A percentile compares a stretch with the other conserved stretches of the same genome.
Evolutionary conservation across 148 eudicot species (phyloP).

Genomic region (Bassia scoparia): DNA sequence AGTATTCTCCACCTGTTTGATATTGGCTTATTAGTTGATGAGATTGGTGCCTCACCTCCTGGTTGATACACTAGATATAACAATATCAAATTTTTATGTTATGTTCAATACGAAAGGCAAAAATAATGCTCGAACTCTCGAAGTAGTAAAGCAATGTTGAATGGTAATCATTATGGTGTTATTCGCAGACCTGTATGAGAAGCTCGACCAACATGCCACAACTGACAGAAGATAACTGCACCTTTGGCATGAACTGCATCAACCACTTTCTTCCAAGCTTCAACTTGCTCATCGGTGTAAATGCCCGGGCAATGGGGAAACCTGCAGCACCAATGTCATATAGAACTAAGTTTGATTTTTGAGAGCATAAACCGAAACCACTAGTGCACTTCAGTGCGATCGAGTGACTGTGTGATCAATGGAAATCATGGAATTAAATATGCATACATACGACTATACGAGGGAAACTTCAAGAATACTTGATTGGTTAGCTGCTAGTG

Average conservation of each 20-base stretch:
- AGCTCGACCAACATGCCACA: slow-evolving; percentile 97
- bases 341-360: neutral
- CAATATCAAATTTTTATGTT: slow-evolving; percentile 1
- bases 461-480: neutral
- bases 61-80: slow-evolving; percentile 72
- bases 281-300: slow-evolving; percentile 68
- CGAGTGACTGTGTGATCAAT: neutral
- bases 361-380: neutral
- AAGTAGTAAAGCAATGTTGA: too few species aligned
- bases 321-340: slow-evolving; percentile 30
- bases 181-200: slow-evolving; percentile 67
- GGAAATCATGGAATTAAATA: too few species aligned
- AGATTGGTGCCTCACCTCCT: slow-evolving; percentile 58
- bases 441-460: too few species aligned
- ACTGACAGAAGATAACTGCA: slow-evolving; percentile 73
- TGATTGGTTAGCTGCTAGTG: neutral
- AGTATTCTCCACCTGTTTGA: slow-evolving; percentile 78
- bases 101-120: neutral
- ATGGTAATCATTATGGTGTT: neutral
- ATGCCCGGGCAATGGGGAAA: slow-evolving; percentile 93
- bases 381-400: neutral
- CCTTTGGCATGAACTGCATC: slow-evolving; percentile 81
- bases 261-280: slow-evolving; percentile 86
- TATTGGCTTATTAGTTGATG: slow-evolving; percentile 78
- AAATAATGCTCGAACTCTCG: too few species aligned